Evolutionary conservation across 768 basidiomycete genomes (phyloP).

Genomic region (Multifurca ochricompacta): DNA sequence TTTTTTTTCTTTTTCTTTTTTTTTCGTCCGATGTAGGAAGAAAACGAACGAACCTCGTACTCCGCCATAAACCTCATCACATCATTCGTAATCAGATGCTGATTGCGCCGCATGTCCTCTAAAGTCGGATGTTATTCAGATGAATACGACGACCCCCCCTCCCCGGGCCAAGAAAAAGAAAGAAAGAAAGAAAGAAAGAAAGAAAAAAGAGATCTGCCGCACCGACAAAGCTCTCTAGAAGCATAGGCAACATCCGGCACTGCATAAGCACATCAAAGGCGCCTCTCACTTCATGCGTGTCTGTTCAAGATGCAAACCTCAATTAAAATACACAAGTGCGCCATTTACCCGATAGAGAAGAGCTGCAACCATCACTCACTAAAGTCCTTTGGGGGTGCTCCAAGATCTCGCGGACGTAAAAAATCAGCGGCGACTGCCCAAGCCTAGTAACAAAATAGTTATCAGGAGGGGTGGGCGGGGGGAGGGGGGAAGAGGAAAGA

Average conservation of each 20-base stretch:
- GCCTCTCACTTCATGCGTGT: slow-evolving; percentile 41
- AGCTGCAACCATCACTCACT: slow-evolving; percentile 22
- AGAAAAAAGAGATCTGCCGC: no score
- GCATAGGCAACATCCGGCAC: slow-evolving; percentile 49
- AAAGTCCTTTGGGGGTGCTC: slow-evolving; percentile 28
- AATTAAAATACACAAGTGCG: background rate
- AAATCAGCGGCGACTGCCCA: slow-evolving; percentile 49
- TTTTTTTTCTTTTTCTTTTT: no score
- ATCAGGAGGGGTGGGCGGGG: background rate
- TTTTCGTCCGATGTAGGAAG: background rate
- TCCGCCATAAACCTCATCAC: slow-evolving; percentile 48
- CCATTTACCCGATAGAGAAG: background rate
- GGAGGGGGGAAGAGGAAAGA: background rate
- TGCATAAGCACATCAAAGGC: slow-evolving; percentile 55
- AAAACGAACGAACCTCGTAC: slow-evolving; percentile 45
- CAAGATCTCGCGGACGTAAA: slow-evolving; percentile 46
- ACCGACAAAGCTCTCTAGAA: slow-evolving; percentile 72
- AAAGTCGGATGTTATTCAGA: background rate
- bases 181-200: no score
- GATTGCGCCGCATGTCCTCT: slow-evolving; percentile 61
- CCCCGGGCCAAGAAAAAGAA: no score
- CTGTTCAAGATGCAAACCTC: slow-evolving; percentile 26
- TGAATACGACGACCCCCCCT: no score
- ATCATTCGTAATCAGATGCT: slow-evolving; percentile 52
- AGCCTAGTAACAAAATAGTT: slow-evolving; percentile 32